A percentile compares a stretch with the other conserved stretches of the same genome.
Evolutionary conservation across 169 alveolate genomes (phyloP).

Genomic region (Ichthyophthirius multifiliis): DNA sequence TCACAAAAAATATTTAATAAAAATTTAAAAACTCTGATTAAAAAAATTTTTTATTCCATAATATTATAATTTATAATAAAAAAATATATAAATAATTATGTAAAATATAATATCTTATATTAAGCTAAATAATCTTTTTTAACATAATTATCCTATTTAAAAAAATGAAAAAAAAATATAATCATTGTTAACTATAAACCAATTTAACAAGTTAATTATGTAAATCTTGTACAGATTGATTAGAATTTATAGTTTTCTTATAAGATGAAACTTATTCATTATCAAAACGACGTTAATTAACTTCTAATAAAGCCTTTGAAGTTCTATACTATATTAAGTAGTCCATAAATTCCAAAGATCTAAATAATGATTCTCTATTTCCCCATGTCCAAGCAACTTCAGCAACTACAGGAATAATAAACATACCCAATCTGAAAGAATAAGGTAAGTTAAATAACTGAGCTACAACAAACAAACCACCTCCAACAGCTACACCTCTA

Average conservation of each 20-base stretch:
- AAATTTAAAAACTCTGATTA: too few relatives aligned
- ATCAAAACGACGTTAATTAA: neutral
- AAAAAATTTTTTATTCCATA: too few relatives aligned
- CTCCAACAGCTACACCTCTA: neutral
- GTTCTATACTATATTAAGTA: neutral
- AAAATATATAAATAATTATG: too few relatives aligned
- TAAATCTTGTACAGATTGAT: neutral
- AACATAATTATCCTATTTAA: too few relatives aligned
- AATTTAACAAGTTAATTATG: neutral
- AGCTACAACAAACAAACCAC: neutral
- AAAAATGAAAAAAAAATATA: too few relatives aligned
- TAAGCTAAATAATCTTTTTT: too few relatives aligned
- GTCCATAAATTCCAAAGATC: slow-evolving; percentile 14
- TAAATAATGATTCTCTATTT: neutral
- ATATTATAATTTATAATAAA: too few relatives aligned
- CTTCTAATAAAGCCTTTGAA: neutral
- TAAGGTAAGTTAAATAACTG: slow-evolving; percentile 2
- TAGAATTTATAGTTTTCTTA: neutral
- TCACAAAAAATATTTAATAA: too few relatives aligned
- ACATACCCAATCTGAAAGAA: slow-evolving; percentile 4
- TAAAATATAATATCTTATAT: too few relatives aligned
- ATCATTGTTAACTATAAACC: too few relatives aligned
- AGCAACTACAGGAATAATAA: neutral
- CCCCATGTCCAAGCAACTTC: neutral
- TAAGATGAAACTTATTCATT: neutral